These are phyloP conservation scores for Phytophthora cactorum DNA, from an alignment of 352 stramenopile species.

Conservation along the genomic window DNA sequence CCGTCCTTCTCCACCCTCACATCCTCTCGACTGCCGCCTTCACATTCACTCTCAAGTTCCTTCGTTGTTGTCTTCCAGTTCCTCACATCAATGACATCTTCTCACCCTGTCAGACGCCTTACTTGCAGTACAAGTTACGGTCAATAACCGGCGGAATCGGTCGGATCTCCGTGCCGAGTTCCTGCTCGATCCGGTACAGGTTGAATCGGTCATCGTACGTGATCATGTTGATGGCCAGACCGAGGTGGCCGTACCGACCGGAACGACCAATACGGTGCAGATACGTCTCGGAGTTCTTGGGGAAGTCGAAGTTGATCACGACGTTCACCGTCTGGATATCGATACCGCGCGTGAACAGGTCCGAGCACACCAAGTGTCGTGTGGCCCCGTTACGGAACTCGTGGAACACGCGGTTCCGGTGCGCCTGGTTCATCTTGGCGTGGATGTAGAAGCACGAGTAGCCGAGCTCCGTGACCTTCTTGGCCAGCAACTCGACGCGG, in stretches of 20 bases:
- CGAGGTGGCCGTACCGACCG: slow-evolving; percentile 98
- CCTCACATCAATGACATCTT: slow-evolving; percentile 9
- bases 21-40: slow-evolving; percentile 29
- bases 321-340: slow-evolving; percentile 99
- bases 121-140: slow-evolving; percentile 98
- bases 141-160: slow-evolving; percentile 99
- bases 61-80: slow-evolving; percentile 5
- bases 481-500: slow-evolving; percentile 98
- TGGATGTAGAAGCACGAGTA: slow-evolving; percentile 99
- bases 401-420: slow-evolving; percentile 99
- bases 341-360: slow-evolving; percentile 99
- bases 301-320: slow-evolving; percentile 99
- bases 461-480: slow-evolving; percentile 99
- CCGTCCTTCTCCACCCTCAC: neutral
- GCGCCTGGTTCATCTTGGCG: slow-evolving; percentile 99
- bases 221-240: slow-evolving; percentile 99
- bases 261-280: slow-evolving; percentile 99
- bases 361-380: slow-evolving; percentile 97
- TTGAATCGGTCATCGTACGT: slow-evolving; percentile 99
- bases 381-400: slow-evolving; percentile 99
- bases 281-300: slow-evolving; percentile 99
- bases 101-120: slow-evolving; percentile 23
- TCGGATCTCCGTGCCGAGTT: slow-evolving; percentile 99
- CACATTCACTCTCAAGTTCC: slow-evolving; percentile 21
- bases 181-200: slow-evolving; percentile 98